A percentile compares a stretch with the other conserved stretches of the same genome.
phyloP scores from a whole-genome alignment of 164 flowering plant genomes.

The Berberis vulgaris region DNA sequence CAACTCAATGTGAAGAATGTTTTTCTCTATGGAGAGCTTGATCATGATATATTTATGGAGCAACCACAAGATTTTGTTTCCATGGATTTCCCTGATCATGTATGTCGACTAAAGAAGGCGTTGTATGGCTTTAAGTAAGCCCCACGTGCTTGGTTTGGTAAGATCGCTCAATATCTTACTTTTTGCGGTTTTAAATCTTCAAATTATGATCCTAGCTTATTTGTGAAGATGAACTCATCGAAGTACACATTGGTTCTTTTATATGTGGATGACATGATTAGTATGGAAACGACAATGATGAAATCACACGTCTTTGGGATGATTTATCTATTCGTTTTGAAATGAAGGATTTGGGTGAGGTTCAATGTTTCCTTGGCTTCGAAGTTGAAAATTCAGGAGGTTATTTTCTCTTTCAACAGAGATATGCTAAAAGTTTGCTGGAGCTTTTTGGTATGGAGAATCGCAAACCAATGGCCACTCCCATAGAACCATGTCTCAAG shows the following conservation, averaged over 20 bases:
- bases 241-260: slow-evolving; percentile 6
- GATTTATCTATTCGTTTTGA: too few relatives aligned
- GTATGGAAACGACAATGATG: too few relatives aligned
- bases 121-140: slow-evolving; percentile 21
- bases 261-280: slow-evolving; percentile 8
- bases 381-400: too few relatives aligned
- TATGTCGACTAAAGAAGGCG: slow-evolving; percentile 18
- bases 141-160: slow-evolving; percentile 9
- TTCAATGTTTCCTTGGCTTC: too few relatives aligned
- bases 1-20: slow-evolving; percentile 19
- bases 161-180: slow-evolving; percentile 13
- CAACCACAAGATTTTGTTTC: slow-evolving; percentile 12
- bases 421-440: too few relatives aligned
- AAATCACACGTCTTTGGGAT: too few relatives aligned
- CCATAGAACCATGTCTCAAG: too few relatives aligned
- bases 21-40: slow-evolving; percentile 12
- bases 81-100: slow-evolving; percentile 11
- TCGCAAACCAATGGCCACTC: too few relatives aligned
- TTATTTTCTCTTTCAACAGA: too few relatives aligned
- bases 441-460: too few relatives aligned
- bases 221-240: slow-evolving; percentile 5
- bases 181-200: slow-evolving; percentile 14
- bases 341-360: too few relatives aligned
- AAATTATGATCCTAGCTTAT: slow-evolving; percentile 15
- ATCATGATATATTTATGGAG: slow-evolving; percentile 13